Base-by-base conservation (phyloP, 2,329 filamentous ascomycete genomes). In the Alternaria ethzedia region DNA sequence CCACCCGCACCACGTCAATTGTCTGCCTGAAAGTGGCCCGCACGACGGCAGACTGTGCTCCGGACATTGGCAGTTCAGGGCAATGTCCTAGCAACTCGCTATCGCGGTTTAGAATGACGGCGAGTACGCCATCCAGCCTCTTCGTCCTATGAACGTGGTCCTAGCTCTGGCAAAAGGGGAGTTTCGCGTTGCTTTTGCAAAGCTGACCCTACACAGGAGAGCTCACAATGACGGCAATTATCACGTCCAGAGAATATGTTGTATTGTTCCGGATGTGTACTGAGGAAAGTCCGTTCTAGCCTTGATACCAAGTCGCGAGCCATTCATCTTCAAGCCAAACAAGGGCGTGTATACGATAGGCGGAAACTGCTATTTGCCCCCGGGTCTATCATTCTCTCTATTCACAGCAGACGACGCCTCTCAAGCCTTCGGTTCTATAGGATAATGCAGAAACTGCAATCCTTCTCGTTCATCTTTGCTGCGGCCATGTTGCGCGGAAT, bases 11-110 rank as follows among this genome's bases (percentile, higher is more conserved):
- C 32, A 55, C 36, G 44, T 44, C 30, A 6, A 57, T 13, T 9
- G 41, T 64, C 63, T 66, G 64, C 64, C 64, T 66, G 57, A 66
- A 64, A 58, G 21, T 52, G 61, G 57, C 61, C 20, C 64, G 61
- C 64, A 64, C 64, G 41, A 64, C 61, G 54, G 57, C 59, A 51
- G 45, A 46, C 44, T 44, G 44, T 52, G 46, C 26, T 46, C 15
- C 23, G 13, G 8, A 57, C 15, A 21, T 20, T 20, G 21, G 26
- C 20, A 52, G 9, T 28, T 3, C 21, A 15, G 0, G 3, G 3
- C 25, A 11, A 10, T 21, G 49, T 20, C n/a, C 9, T 13, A 23
- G 28, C 49, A 30, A 20, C 15, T 36, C 49, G 20, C 20, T 20
- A n/a, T 36, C 20, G 28, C 28, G 20, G 49, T 11, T 20, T 28